phyloP scores from a whole-genome alignment of 1,284 basidiomycete species.

The Naganishia cerealis region DNA sequence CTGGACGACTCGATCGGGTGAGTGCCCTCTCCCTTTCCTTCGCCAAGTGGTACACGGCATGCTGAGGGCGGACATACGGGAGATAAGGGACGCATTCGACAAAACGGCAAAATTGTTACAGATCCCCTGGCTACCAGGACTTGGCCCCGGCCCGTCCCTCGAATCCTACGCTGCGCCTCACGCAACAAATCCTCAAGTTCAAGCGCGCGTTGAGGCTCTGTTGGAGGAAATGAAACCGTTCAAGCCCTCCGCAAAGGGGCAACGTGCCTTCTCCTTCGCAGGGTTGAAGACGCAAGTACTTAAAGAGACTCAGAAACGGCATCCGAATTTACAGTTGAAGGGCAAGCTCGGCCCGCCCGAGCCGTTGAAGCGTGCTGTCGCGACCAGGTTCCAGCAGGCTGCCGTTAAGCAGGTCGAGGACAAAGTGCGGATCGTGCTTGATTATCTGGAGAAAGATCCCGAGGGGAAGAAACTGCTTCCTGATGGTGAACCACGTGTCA shows the following conservation, averaged over 20 bases:
- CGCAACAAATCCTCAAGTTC: slow-evolving; percentile 30
- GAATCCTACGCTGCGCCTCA: slow-evolving; percentile 61
- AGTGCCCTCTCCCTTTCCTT: slow-evolving; percentile 31
- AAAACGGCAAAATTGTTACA: slow-evolving; percentile 70
- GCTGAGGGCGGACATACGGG: slow-evolving; percentile 1
- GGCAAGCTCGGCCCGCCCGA: slow-evolving; percentile 31
- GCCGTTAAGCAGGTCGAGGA: slow-evolving; percentile 71
- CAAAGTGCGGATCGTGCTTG: slow-evolving; percentile 67
- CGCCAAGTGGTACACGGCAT: slow-evolving; percentile 2
- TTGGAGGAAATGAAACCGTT: slow-evolving; percentile 55
- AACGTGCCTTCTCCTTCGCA: slow-evolving; percentile 71
- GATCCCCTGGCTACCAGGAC: slow-evolving; percentile 62
- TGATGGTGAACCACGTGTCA: slow-evolving; percentile 45
- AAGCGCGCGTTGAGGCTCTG: slow-evolving; percentile 37
- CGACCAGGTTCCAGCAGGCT: slow-evolving; percentile 69
- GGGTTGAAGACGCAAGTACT: slow-evolving; percentile 66
- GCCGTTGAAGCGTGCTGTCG: slow-evolving; percentile 55
- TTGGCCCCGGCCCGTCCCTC: slow-evolving; percentile 72
- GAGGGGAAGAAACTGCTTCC: slow-evolving; percentile 51
- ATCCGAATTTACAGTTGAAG: slow-evolving; percentile 23
- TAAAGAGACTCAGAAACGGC: slow-evolving; percentile 35
- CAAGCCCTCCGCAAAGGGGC: slow-evolving; percentile 54
- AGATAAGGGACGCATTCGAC: slow-evolving; percentile 67
- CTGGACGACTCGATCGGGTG: slow-evolving; percentile 72
- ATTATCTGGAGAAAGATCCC: slow-evolving; percentile 32